Percentiles rank a stretch among this genome's conserved stretches.
Conservation (phyloP, 495 filamentous ascomycete genomes). For the Penicillium coffeae region DNA sequence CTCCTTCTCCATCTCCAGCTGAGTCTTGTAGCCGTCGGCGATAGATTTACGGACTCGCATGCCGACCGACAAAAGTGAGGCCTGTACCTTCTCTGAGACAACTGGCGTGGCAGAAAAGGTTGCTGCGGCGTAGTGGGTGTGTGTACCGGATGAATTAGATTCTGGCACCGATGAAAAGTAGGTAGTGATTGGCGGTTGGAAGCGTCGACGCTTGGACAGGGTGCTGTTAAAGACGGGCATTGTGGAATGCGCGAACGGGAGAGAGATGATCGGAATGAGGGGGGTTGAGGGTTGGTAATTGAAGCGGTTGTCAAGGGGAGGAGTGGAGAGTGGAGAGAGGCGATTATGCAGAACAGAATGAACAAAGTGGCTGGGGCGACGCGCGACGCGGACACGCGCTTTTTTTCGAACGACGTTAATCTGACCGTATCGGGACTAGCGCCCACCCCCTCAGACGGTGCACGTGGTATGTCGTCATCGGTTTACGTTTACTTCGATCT, state of each 20-base stretch:
- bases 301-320: not conserved
- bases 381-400: not conserved
- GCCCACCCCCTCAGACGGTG: no score
- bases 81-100: constrained; percentile 62
- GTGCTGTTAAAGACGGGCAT: constrained; percentile 18
- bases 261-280: constrained; percentile 10
- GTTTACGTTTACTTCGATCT: no score
- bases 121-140: constrained; percentile 41
- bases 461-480: no score
- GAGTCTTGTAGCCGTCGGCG: constrained; percentile 85
- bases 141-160: constrained; percentile 23
- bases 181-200: constrained; percentile 45
- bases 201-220: constrained; percentile 42
- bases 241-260: constrained; percentile 6
- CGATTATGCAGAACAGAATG: not conserved
- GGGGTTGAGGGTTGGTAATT: constrained; percentile 1
- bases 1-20: constrained; percentile 28
- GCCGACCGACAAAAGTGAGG: constrained; percentile 78
- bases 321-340: constrained; percentile 11
- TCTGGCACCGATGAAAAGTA: constrained; percentile 30
- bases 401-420: not conserved
- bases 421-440: not conserved
- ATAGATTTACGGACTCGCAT: constrained; percentile 91
- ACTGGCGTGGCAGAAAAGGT: constrained; percentile 42
- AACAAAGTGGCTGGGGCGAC: not conserved